phyloP scores from a whole-genome alignment of 2,329 filamentous ascomycete species.

The Colletotrichum agaves region DNA sequence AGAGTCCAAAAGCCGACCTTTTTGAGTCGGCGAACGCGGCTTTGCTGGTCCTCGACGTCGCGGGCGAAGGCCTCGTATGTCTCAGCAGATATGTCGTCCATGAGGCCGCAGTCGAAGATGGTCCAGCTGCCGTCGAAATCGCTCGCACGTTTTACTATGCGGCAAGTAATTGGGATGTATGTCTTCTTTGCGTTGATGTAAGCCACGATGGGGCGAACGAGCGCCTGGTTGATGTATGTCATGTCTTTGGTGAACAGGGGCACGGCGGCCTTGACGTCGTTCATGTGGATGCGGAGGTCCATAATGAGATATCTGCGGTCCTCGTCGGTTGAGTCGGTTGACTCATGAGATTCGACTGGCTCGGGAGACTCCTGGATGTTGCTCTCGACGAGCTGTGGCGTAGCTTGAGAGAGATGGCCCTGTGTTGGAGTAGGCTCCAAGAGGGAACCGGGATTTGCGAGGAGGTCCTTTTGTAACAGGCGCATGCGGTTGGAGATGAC shows the following conservation, averaged over 20 bases:
- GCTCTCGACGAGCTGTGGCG: not conserved
- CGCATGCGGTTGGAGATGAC: constrained; percentile 81
- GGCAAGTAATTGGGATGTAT: constrained; percentile 94
- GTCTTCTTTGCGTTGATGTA: constrained; percentile 97
- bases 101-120: constrained; percentile 89
- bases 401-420: constrained; percentile 47
- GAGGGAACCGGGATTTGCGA: constrained; percentile 39
- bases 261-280: constrained; percentile 92
- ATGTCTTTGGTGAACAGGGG: constrained; percentile 92
- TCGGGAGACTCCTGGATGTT: not conserved
- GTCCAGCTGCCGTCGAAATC: constrained; percentile 98
- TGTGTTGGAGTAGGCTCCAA: constrained; percentile 44
- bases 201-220: constrained; percentile 94
- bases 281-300: constrained; percentile 94
- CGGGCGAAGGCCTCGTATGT: constrained; percentile 94
- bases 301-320: constrained; percentile 87
- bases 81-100: constrained; percentile 93
- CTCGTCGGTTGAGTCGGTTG: constrained; percentile 49
- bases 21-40: constrained; percentile 85
- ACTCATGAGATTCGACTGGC: not conserved
- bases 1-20: constrained; percentile 98
- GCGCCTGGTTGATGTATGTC: constrained; percentile 94
- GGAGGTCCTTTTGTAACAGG: constrained; percentile 62
- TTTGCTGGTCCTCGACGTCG: constrained; percentile 90
- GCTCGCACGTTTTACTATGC: constrained; percentile 86